Base-by-base conservation (phyloP, 129 eudicot genomes). In the Pulicaria dysenterica region DNA sequence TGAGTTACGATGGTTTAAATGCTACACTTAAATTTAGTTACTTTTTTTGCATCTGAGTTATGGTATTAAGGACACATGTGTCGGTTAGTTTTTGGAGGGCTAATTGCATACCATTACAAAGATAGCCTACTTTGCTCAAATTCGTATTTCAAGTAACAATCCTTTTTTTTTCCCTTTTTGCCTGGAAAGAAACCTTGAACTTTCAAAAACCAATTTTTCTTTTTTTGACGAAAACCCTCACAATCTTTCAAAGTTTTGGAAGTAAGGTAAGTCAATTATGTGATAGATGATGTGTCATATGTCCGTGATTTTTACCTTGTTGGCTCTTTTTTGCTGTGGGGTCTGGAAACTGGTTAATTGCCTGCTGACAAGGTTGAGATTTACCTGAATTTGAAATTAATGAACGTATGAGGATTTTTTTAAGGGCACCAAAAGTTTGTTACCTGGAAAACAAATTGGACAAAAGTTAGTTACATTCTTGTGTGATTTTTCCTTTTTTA, bases 1-100 rank as follows among this genome's bases (percentile, higher is more conserved):
- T 91, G 77, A 72, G 90, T 75, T 71, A 70, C 59, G 13, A 15
- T 39, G 14, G 63, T 60, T 50, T n/a, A 6, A 49, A 58, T 24
- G 54, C 19, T 47, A n/a, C 57, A 14, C 24, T 73, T 41, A 43
- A 50, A 38, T 63, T 19, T 53, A 17, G 72, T 17, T 63, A 10
- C 71, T 31, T 50, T n/a, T 64, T 74, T 40, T 70, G 17, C 48
- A 63, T 63, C n/a, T 49, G 2, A 37, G 40, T 14, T 64, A 42
- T 41, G 55, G 11, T 13, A 34, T 48, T 34, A 49, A 34, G 34
- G 45, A 9, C 59, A 46, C 2, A 49, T 49, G 24, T 36, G 58
- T 47, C n/a, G 1, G 9, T 48, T 47, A 47, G 31, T 24, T 10
- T 43, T 58, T 58, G 15, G 37, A 31, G 39, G 62, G n/a, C 40